Conservation (phyloP, 192 early-diverging fungal species). For the Irineochytrium annulatum region DNA sequence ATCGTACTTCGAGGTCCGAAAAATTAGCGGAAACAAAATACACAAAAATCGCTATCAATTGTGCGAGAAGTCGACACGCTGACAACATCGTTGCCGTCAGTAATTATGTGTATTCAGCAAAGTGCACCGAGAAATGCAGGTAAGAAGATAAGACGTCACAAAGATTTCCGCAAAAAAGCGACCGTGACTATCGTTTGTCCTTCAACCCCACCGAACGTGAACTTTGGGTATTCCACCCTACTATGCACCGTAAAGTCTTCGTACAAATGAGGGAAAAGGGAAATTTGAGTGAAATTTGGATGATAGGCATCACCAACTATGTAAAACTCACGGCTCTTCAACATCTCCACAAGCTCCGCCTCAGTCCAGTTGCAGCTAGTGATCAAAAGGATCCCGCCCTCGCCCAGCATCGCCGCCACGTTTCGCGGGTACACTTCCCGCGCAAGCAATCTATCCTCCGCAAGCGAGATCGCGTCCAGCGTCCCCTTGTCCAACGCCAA, state of each 20-base stretch:
- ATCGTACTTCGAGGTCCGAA: too few relatives aligned
- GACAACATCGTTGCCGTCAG: too few relatives aligned
- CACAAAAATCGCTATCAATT: too few relatives aligned
- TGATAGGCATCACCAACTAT: conserved; percentile 12
- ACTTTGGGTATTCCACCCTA: conserved; percentile 76
- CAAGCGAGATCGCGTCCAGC: conserved; percentile 85
- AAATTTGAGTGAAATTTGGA: neutral
- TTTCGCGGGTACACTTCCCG: conserved; percentile 47
- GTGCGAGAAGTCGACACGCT: too few relatives aligned
- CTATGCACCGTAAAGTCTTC: conserved; percentile 61
- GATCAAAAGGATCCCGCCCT: conserved; percentile 73
- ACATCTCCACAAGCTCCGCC: conserved; percentile 69
- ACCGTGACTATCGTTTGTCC: conserved; percentile 88
- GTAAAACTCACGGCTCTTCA: conserved; percentile 48
- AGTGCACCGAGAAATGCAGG: too few relatives aligned
- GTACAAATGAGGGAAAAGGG: conserved; percentile 2
- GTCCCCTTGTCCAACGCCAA: conserved; percentile 88
- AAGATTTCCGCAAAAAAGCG: conserved; percentile 65
- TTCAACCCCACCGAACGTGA: conserved; percentile 81
- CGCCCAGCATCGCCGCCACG: conserved; percentile 59
- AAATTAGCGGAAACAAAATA: too few relatives aligned
- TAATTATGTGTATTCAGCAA: too few relatives aligned
- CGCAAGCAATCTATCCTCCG: conserved; percentile 26
- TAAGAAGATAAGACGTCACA: too few relatives aligned
- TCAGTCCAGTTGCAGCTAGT: conserved; percentile 95